phyloP scores from a whole-genome alignment of 805 yeast species.

The Barnettozyma californica region DNA sequence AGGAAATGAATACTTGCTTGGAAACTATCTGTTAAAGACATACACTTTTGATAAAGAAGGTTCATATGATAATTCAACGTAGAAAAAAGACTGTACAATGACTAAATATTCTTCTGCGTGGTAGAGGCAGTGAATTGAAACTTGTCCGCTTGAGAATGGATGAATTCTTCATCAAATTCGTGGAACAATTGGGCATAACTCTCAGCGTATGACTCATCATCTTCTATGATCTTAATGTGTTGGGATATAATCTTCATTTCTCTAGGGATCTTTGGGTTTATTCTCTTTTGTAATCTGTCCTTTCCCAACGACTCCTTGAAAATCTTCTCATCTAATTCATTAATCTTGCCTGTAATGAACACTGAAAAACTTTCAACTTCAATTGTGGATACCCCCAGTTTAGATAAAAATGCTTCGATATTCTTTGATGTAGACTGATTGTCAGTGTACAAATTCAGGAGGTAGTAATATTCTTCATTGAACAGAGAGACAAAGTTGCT shows the following conservation, averaged over 20 bases:
- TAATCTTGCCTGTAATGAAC: slow-evolving; percentile 13
- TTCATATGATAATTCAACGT: neutral
- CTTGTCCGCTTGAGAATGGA: slow-evolving; percentile 14
- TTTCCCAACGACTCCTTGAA: slow-evolving; percentile 20
- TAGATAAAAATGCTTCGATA: slow-evolving; percentile 9
- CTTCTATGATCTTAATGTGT: slow-evolving; percentile 18
- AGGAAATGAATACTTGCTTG: slow-evolving; percentile 52
- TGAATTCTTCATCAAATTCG: slow-evolving; percentile 20
- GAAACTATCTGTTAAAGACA: slow-evolving; percentile 1
- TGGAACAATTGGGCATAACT: slow-evolving; percentile 13
- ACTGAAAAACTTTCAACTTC: slow-evolving; percentile 5
- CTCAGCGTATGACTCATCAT: slow-evolving; percentile 14
- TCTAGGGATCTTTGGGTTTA: slow-evolving; percentile 18
- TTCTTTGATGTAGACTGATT: slow-evolving; percentile 1
- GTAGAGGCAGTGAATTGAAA: slow-evolving; percentile 11
- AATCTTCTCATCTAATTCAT: slow-evolving; percentile 19
- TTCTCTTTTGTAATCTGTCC: slow-evolving; percentile 19
- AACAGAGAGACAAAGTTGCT: slow-evolving; percentile 13
- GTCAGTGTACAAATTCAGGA: slow-evolving; percentile 17
- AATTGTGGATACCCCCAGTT: slow-evolving; percentile 7
- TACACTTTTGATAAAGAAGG: neutral
- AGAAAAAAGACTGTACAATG: neutral
- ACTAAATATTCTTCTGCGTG: slow-evolving; percentile 9
- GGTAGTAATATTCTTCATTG: slow-evolving; percentile 22
- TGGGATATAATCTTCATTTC: slow-evolving; percentile 11